These are phyloP conservation scores for Trichoderma afroharzianum DNA, from an alignment of 2,329 filamentous ascomycete species.

Conservation along the genomic window DNA sequence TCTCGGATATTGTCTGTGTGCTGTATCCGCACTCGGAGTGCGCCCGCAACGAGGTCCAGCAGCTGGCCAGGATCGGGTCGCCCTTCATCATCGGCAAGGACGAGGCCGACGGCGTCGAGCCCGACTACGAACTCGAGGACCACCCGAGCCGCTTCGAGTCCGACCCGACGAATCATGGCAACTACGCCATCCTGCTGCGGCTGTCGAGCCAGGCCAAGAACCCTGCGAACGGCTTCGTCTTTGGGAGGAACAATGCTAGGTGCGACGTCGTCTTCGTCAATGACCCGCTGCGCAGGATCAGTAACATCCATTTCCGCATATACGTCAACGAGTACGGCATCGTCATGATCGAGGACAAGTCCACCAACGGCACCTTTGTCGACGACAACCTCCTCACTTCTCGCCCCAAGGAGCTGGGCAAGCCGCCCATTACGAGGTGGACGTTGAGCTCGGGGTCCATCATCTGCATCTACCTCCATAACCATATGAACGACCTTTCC, in stretches of 20 bases:
- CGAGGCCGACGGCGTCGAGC: constrained; percentile 48
- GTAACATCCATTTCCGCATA: constrained; percentile 94
- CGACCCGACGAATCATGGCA: constrained; percentile 39
- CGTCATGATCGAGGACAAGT: constrained; percentile 89
- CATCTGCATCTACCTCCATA: constrained; percentile 63
- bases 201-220: constrained; percentile 72
- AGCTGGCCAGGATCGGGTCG: constrained; percentile 45
- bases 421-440: constrained; percentile 40
- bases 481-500: constrained; percentile 57
- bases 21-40: constrained; percentile 73
- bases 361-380: constrained; percentile 92
- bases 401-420: constrained; percentile 33
- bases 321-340: constrained; percentile 82
- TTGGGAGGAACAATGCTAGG: constrained; percentile 69
- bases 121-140: constrained; percentile 51
- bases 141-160: constrained; percentile 44
- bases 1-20: constrained; percentile 85
- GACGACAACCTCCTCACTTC: constrained; percentile 63
- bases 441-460: constrained; percentile 71
- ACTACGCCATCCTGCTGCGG: constrained; percentile 72
- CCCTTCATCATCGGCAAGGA: constrained; percentile 50
- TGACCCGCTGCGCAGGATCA: constrained; percentile 70
- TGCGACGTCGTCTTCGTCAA: constrained; percentile 70
- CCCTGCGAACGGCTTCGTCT: constrained; percentile 70
- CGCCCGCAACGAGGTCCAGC: constrained; percentile 66